Conservation (phyloP, 2,329 filamentous ascomycete species). For the Microdochium bolleyi region DNA sequence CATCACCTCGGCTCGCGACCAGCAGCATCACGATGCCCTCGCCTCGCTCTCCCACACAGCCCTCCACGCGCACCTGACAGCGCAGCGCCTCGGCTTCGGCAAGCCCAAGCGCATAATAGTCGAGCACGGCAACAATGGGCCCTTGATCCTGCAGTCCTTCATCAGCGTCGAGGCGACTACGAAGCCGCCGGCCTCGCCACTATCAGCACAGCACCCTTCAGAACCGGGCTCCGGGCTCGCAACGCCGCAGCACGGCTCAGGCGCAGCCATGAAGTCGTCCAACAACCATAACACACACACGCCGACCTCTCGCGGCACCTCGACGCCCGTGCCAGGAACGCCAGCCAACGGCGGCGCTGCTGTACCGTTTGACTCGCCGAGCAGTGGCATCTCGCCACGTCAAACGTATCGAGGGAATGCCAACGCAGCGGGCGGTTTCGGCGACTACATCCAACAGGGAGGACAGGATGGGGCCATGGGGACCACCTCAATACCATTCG, state of each 20-base stretch:
- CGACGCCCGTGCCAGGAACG: neutral
- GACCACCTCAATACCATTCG: neutral
- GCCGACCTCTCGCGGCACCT: neutral
- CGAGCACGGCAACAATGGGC: conserved; percentile 34
- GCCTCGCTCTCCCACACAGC: conserved; percentile 43
- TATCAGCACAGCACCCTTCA: neutral
- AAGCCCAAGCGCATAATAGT: conserved; percentile 49
- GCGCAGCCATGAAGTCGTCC: neutral
- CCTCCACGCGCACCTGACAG: conserved; percentile 43
- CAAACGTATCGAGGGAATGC: neutral
- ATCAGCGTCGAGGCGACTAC: conserved; percentile 6
- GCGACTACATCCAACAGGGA: neutral
- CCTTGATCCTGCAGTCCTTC: conserved; percentile 22
- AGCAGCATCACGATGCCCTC: conserved; percentile 39
- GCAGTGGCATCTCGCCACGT: neutral
- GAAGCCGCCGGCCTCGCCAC: neutral
- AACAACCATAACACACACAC: neutral
- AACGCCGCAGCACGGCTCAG: neutral
- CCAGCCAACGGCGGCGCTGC: neutral
- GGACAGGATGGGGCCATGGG: neutral
- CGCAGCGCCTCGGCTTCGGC: conserved; percentile 44
- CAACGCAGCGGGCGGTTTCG: neutral
- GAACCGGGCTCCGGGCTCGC: neutral
- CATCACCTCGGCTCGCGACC: conserved; percentile 41
- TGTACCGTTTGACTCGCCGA: neutral